These are phyloP conservation scores for Nakataea oryzae DNA, from an alignment of 2,329 filamentous ascomycete genomes.

Conservation along the genomic window DNA sequence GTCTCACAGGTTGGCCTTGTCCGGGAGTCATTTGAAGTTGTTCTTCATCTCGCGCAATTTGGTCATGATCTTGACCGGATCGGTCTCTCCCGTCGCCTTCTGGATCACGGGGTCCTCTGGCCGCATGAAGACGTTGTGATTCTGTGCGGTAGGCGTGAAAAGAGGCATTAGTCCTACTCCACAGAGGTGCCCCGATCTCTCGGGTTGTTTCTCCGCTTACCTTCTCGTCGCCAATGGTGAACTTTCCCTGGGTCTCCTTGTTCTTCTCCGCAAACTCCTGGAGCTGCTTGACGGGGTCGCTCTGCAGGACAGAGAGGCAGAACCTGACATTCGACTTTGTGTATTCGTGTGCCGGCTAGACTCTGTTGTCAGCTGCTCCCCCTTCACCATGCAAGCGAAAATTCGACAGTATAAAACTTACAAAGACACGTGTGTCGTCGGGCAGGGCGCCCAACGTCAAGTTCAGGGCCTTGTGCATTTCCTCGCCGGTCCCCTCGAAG, in stretches of 20 bases:
- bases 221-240: slow-evolving; percentile 97
- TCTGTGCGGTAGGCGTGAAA: slow-evolving; percentile 30
- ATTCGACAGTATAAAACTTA: slow-evolving; percentile 30
- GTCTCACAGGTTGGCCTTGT: neutral
- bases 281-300: slow-evolving; percentile 66
- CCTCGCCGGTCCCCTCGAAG: slow-evolving; percentile 79
- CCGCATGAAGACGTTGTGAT: slow-evolving; percentile 96
- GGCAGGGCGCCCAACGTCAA: slow-evolving; percentile 70
- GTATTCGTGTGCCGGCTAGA: slow-evolving; percentile 87
- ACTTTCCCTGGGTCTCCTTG: slow-evolving; percentile 84
- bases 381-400: neutral
- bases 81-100: slow-evolving; percentile 69
- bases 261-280: slow-evolving; percentile 68
- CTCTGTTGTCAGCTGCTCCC: neutral
- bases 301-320: slow-evolving; percentile 63
- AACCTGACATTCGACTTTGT: slow-evolving; percentile 97
- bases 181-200: too few relatives aligned
- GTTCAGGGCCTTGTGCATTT: slow-evolving; percentile 94
- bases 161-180: neutral
- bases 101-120: slow-evolving; percentile 75
- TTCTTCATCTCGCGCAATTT: slow-evolving; percentile 89
- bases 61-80: slow-evolving; percentile 76
- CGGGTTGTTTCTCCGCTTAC: slow-evolving; percentile 27
- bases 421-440: slow-evolving; percentile 85
- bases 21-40: slow-evolving; percentile 45